These are phyloP conservation scores for Deinandra increscens DNA, from an alignment of 129 eudicot genomes.

Conservation along the genomic window DNA sequence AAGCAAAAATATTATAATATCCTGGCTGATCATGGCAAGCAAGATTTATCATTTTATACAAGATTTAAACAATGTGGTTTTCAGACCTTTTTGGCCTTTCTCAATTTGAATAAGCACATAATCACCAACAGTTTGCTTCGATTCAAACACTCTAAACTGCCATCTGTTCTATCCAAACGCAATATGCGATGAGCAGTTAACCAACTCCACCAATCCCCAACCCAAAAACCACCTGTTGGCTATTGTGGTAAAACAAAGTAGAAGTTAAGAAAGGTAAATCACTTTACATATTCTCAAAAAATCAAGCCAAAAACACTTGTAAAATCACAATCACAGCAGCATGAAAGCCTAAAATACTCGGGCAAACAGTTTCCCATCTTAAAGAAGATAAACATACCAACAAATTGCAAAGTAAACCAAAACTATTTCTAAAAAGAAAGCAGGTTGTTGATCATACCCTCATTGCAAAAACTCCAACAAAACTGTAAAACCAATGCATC, in stretches of 20 bases:
- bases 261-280: background rate
- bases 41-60: background rate
- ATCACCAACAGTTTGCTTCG: background rate
- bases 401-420: background rate
- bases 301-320: conserved; percentile 7
- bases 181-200: background rate
- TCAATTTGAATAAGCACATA: background rate
- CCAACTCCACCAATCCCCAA: background rate
- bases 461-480: conserved; percentile 24
- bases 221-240: background rate
- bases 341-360: background rate
- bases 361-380: background rate
- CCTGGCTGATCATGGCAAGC: too few relatives aligned
- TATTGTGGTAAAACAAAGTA: background rate
- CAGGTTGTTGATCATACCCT: conserved; percentile 9
- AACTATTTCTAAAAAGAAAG: background rate
- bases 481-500: conserved; percentile 22
- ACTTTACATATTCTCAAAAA: conserved; percentile 11
- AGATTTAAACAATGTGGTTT: background rate
- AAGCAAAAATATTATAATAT: too few relatives aligned
- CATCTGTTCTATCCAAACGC: background rate
- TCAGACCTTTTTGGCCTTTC: background rate
- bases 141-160: background rate
- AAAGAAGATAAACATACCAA: background rate
- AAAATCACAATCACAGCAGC: conserved; percentile 21